Percentiles rank a stretch among this genome's conserved stretches.
phyloP scores from a whole-genome alignment of 2,329 filamentous ascomycete species.

The Fusarium dimerum region DNA sequence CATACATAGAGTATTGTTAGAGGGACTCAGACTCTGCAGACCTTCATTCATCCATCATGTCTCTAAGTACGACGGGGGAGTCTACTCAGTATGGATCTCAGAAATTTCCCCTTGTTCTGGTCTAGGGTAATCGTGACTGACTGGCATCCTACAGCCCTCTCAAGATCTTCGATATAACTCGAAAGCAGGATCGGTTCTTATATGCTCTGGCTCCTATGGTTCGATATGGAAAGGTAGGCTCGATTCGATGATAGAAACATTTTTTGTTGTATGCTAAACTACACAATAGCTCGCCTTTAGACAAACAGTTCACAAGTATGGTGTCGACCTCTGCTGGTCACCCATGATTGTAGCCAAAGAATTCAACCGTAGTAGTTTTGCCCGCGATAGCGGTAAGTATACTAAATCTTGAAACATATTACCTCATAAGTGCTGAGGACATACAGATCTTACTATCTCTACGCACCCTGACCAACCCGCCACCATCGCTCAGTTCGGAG shows the following conservation, averaged over 20 bases:
- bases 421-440: background rate
- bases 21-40: background rate
- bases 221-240: slow-evolving; percentile 57
- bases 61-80: slow-evolving; percentile 13
- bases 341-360: slow-evolving; percentile 73
- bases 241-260: too few relatives aligned
- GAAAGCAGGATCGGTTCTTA: slow-evolving; percentile 52
- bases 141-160: slow-evolving; percentile 47
- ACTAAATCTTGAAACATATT: too few relatives aligned
- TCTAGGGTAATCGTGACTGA: slow-evolving; percentile 24
- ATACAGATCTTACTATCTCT: slow-evolving; percentile 61
- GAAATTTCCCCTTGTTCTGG: background rate
- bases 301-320: slow-evolving; percentile 65
- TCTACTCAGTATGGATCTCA: slow-evolving; percentile 24
- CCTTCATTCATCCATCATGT: slow-evolving; percentile 12
- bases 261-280: background rate
- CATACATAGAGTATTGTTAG: background rate
- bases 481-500: slow-evolving; percentile 69
- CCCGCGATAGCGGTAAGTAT: slow-evolving; percentile 58
- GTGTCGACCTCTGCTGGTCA: slow-evolving; percentile 68
- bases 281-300: slow-evolving; percentile 63
- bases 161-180: slow-evolving; percentile 59
- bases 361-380: slow-evolving; percentile 62
- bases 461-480: slow-evolving; percentile 53
- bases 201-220: slow-evolving; percentile 69